phyloP scores from a whole-genome alignment of 2,329 filamentous ascomycete species.

The Fusarium incarnatum region DNA sequence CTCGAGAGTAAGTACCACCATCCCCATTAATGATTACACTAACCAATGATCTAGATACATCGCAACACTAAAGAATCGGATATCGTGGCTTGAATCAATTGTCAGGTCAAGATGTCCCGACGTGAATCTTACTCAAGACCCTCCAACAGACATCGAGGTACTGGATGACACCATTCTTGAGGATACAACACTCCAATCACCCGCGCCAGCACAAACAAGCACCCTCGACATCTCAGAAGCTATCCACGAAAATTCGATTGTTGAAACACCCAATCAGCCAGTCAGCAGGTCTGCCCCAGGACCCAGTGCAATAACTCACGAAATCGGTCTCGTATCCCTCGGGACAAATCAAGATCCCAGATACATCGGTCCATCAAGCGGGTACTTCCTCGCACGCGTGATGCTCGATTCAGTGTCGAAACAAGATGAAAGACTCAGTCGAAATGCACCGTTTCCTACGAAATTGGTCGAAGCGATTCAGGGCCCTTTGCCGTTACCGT shows the following conservation, averaged over 20 bases:
- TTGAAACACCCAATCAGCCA: constrained; percentile 16
- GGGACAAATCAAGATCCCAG: constrained; percentile 60
- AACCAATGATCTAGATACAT: constrained; percentile 42
- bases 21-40: too few species aligned
- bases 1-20: constrained; percentile 51
- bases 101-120: constrained; percentile 56
- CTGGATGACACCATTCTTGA: constrained; percentile 17
- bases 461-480: constrained; percentile 50
- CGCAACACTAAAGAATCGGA: constrained; percentile 54
- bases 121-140: constrained; percentile 51
- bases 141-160: constrained; percentile 30
- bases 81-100: constrained; percentile 61
- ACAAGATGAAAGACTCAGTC: constrained; percentile 28
- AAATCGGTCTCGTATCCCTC: constrained; percentile 65
- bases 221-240: fast-evolving
- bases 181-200: constrained; percentile 1
- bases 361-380: constrained; percentile 68
- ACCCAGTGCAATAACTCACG: constrained; percentile 55
- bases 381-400: constrained; percentile 64
- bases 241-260: fast-evolving
- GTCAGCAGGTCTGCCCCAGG: constrained; percentile 28
- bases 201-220: not conserved
- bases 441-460: constrained; percentile 36
- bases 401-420: constrained; percentile 56
- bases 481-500: constrained; percentile 49